Base-by-base conservation (phyloP, 2,329 filamentous ascomycete genomes). In the Exophiala xenobiotica region DNA sequence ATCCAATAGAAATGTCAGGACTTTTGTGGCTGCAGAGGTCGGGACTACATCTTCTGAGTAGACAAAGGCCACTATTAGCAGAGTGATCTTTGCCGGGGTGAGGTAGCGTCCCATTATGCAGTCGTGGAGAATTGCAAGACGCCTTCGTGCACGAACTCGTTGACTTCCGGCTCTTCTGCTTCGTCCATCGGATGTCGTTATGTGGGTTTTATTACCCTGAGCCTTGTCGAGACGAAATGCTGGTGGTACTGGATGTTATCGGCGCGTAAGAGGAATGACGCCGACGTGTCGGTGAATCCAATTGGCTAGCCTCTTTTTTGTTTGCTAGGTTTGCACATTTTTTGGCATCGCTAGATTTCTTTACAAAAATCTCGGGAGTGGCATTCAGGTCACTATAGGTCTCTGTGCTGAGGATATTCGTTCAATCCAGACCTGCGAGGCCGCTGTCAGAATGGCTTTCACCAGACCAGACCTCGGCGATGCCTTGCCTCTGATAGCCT, bases 1-100 rank as follows among this genome's bases (percentile, higher is more conserved):
- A 40, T 82, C 82, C 48, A 89, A 79, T 56, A 95, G 77, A 71
- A 95, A 93, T 35, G 87, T 87, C 16, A 96, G 78, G 24, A 95
- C 77, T 11, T 87, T 79, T 37, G 92, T 79, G 19, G 85, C 83
- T n/a, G 86, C 83, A 43, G 80, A 77, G 54, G 80, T 83, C 2
- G 87, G 85, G 12, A 91, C 78, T 2, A 78, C 74, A 18, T 83
- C 83, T 58, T 87, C 83, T 29, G 82, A 82, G 70, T 99, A 97
- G 47, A 96, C 78, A 62, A 90, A 82, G 46, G 93, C 80, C 46
- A 99, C 80, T 48, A 83, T 82, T 49, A 97, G 79, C 19, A 96
- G 78, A 64, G 87, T 86, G 60, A 97, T 81, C 67, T 93, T 95
- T 61, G 89, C 85, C 9, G 92, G 88, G n/a, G 88, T 95, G 39